Evolutionary conservation across 257 asterid genomes (phyloP), one percentile per base, ranked within the genome.

Genomic region (Echites panduratus): DNA sequence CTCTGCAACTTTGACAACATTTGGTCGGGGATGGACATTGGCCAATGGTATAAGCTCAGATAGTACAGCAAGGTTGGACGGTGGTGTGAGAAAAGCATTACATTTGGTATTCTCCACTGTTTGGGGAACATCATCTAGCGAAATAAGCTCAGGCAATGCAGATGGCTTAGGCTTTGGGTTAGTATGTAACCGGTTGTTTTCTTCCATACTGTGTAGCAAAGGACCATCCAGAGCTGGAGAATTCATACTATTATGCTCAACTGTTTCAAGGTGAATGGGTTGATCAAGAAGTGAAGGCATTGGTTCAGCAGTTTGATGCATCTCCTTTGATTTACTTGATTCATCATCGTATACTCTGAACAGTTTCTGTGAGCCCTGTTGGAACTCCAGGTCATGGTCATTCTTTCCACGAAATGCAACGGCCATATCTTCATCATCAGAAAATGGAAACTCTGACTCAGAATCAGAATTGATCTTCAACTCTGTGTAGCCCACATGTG

Each of bases 381-480:
- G 85, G 41, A 62, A 52, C 68, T 79, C 84, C 11, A 70, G 47
- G 44, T 66, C 75, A 52, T 64, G 52, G 73, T 45, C 73, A 59
- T 40, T 62, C 47, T 66, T 79, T 49, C 68, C 67, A 64, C 43
- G 78, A 44, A 68, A 70, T 48, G 70, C 79, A 58, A 83, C 74
- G 49, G 72, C 76, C 50, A 75, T 83, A 70, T 89, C 90, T n/a
- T 88, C 95, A 1, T 91, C 97, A 48, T 88, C 97, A 1, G 97
- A 89, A 66, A 79, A 54, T 40, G 78, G 87, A 75, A 88, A 53
- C 76, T 91, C 97, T 1, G 97, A 88, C 73, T 94, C 99, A 0
- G 97, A 77, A 86, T 94, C 97, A 4, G 99, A 94, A 61, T 85
- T 79, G 70, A 91, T 64, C 82, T 88, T 94, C 73, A 87, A 80